phyloP scores from a whole-genome alignment of 2,329 filamentous ascomycete genomes.

The Penicillium sp. region DNA sequence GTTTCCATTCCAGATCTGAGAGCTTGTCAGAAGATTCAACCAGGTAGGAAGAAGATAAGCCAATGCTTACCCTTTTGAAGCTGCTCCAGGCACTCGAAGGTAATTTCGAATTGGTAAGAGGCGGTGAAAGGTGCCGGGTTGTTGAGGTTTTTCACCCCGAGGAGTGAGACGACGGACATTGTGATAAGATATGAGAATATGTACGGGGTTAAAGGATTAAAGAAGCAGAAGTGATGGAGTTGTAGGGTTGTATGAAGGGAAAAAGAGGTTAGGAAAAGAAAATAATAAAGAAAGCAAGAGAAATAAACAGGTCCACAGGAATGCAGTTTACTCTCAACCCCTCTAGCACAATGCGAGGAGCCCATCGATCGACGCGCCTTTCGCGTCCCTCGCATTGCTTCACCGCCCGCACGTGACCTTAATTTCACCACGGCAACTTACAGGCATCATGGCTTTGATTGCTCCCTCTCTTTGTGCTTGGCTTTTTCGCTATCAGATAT shows the following conservation, averaged over 20 bases:
- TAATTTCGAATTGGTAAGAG: constrained; percentile 96
- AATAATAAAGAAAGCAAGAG: constrained; percentile 18
- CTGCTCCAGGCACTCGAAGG: constrained; percentile 93
- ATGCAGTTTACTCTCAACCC: constrained; percentile 20
- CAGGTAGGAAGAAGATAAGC: not conserved
- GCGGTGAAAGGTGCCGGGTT: constrained; percentile 93
- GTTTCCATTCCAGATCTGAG: constrained; percentile 95
- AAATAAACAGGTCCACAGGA: constrained; percentile 27
- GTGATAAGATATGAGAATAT: constrained; percentile 36
- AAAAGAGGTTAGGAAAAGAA: constrained; percentile 7
- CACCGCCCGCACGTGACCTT: constrained; percentile 37
- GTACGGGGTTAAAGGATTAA: constrained; percentile 15
- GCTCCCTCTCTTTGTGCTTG: not conserved
- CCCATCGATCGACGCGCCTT: constrained; percentile 25
- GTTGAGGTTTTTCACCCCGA: constrained; percentile 94
- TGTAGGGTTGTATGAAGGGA: constrained; percentile 3
- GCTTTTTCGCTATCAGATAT: constrained; percentile 1
- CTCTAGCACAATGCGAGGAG: constrained; percentile 23
- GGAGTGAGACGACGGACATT: constrained; percentile 95
- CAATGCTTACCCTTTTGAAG: constrained; percentile 76
- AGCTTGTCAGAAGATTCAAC: constrained; percentile 21
- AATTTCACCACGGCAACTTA: constrained; percentile 11
- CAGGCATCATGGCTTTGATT: constrained; percentile 5
- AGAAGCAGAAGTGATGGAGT: constrained; percentile 5
- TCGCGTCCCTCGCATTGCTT: constrained; percentile 31